These are phyloP conservation scores for Cryphonectria parasitica DNA, from an alignment of 2,329 filamentous ascomycete species.

Conservation along the genomic window DNA sequence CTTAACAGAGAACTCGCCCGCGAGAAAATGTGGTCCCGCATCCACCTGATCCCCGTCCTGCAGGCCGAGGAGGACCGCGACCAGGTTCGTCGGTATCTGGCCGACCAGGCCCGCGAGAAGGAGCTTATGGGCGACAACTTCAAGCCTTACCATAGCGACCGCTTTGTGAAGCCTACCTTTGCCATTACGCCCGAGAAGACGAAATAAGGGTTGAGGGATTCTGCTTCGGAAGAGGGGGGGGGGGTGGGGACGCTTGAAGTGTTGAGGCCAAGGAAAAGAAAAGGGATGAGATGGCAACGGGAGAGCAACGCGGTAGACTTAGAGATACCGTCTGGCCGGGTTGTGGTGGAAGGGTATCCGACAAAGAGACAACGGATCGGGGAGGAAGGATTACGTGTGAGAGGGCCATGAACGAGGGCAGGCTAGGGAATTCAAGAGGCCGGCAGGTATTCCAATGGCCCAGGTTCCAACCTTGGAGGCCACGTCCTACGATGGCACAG, in stretches of 20 bases:
- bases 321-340: not conserved
- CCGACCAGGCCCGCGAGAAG: slow-evolving; percentile 89
- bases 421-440: not conserved
- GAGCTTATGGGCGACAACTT: slow-evolving; percentile 82
- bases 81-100: slow-evolving; percentile 82
- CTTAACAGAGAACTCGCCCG: slow-evolving; percentile 81
- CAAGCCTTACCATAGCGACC: slow-evolving; percentile 85
- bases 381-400: not conserved
- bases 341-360: not conserved
- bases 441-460: not conserved
- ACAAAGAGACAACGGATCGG: not conserved
- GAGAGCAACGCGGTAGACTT: not conserved
- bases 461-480: not conserved
- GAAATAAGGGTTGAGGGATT: slow-evolving; percentile 47
- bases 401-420: not conserved
- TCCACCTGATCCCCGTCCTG: slow-evolving; percentile 89
- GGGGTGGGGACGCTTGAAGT: no score
- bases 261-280: no score
- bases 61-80: slow-evolving; percentile 98
- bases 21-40: slow-evolving; percentile 98
- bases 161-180: slow-evolving; percentile 84
- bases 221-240: not conserved
- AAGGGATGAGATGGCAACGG: not conserved
- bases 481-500: not conserved
- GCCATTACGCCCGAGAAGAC: slow-evolving; percentile 68